phyloP scores from a whole-genome alignment of 2,329 filamentous ascomycete genomes.

The Periconia sp. region DNA sequence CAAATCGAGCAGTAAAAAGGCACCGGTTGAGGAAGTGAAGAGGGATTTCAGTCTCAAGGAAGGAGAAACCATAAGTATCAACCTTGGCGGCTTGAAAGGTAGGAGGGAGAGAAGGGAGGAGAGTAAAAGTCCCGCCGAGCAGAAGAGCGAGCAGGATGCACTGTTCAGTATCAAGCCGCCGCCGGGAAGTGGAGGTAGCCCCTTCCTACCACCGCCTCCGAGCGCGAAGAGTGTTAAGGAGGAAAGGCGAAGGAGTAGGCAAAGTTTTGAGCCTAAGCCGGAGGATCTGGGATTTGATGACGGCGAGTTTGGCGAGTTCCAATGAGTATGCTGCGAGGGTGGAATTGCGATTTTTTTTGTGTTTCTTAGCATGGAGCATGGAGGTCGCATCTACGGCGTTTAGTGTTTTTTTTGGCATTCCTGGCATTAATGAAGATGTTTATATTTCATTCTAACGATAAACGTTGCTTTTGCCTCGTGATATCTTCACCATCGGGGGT shows the following conservation, averaged over 20 bases:
- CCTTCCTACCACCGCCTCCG: conserved; percentile 67
- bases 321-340: conserved; percentile 35
- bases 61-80: conserved; percentile 84
- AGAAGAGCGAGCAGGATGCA: conserved; percentile 47
- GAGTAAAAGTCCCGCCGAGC: conserved; percentile 35
- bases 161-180: conserved; percentile 77
- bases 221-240: conserved; percentile 63
- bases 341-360: background rate
- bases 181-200: conserved; percentile 49
- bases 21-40: conserved; percentile 54
- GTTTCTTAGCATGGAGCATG: conserved; percentile 7
- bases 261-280: conserved; percentile 46
- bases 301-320: conserved; percentile 85
- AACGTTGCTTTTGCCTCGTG: too few species aligned
- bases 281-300: conserved; percentile 80
- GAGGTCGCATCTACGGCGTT: conserved; percentile 26
- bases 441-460: background rate
- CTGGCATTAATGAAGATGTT: background rate
- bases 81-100: conserved; percentile 63
- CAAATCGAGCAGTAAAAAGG: conserved; percentile 34
- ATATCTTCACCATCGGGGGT: background rate
- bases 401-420: background rate
- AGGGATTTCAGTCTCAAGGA: conserved; percentile 85
- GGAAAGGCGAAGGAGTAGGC: conserved; percentile 58
- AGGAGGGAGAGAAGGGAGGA: conserved; percentile 44